Evolutionary conservation across 805 yeast species (phyloP), one percentile per base, ranked within the genome.

Genomic region (Teunomyces pallodes): DNA sequence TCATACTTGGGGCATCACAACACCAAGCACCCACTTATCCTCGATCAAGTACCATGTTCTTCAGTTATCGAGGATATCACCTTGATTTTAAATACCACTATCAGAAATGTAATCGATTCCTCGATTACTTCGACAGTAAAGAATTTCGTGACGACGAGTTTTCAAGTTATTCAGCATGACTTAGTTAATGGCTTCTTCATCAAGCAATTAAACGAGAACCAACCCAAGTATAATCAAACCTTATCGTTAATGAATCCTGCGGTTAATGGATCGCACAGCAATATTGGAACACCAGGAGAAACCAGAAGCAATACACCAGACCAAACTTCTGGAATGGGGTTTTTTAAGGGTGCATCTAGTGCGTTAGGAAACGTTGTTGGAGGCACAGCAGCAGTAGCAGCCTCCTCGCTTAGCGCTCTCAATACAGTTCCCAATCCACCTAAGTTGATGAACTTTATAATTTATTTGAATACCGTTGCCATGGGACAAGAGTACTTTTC

Each of bases 41-140:
- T 31, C n/a, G 83, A 80, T 36, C 83, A 77, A 28, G 73, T 84
- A 4, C 92, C 91, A 2, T 80, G 86, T 4, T 82, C 95, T 0
- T 89, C 97, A 0, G 83, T 89, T 17, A 82, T 91, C 20, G 99
- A 94, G 58, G 99, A 94, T 62, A 70, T 88, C 30, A 79, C 89
- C 26, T 74, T 90, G 56, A 81, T 90, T 7, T 68, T 91, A 40
- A 86, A 88, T 58, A 80, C 83, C 32, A 76, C 87, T 13, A 63
- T 90, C 31, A 69, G 82, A 20, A 86, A 84, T 49, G 74, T 83
- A 1, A 71, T 90, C 9, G 84, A 87, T 40, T 80, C 96, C 0
- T 95, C 96, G 0, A 86, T 87, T 50, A 69, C 69, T 46, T 58
- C 74, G 5, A 72, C 84, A 0, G 79, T 84, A 27, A 80, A 77